Base-by-base conservation (phyloP, 371 early-diverging fungal genomes). In the Catenaria anguillulae region DNA sequence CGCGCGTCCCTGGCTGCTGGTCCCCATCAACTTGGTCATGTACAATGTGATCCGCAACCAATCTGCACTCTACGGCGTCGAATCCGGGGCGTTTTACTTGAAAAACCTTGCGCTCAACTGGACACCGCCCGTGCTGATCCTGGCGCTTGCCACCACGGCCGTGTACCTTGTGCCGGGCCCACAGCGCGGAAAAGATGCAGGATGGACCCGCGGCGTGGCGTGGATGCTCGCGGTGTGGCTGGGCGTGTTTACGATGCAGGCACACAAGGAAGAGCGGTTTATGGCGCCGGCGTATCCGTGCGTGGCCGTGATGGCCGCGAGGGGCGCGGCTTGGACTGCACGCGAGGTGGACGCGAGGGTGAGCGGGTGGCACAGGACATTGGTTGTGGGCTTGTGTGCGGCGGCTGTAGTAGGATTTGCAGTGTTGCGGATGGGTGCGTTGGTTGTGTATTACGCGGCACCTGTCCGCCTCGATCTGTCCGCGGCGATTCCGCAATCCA, bases 231-330 rank as follows among this genome's bases (percentile, higher is more conserved):
- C 85, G 60, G 64, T 89, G 26, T 85, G 86, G 87, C 74, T 93
- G 34, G 64, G 66, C 17, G 83, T 89, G 31, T 91, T 96, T 62
- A 81, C 83, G 6, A 42, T 80, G 13, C 93, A 93, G 71, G 86
- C 93, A 15, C 97, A 96, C 76, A 96, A 96, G 70, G 97, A 96
- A 66, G 97, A 96, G 64, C 81, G 97, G 2, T 96, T 96, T 68
- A 66, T 96, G 69, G 92, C 78, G 69, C 87, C 92, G n/a, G 84
- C 88, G 6, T 96, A 93, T 68, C 97, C 97, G 42, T 67, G 88
- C 54, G 65, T 96, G 50, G 82, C 84, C 66, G 77, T 90, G 61
- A 86, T 84, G 60, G 91, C 89, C 0, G 83, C 88, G 1, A 73
- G 84, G 21, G 71, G 84, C 0, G 69, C 93, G 45, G 78, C 71